Evolutionary conservation across 2,329 filamentous ascomycete genomes (phyloP), one percentile per base, ranked within the genome.

Genomic region (Fusarium sp.): DNA sequence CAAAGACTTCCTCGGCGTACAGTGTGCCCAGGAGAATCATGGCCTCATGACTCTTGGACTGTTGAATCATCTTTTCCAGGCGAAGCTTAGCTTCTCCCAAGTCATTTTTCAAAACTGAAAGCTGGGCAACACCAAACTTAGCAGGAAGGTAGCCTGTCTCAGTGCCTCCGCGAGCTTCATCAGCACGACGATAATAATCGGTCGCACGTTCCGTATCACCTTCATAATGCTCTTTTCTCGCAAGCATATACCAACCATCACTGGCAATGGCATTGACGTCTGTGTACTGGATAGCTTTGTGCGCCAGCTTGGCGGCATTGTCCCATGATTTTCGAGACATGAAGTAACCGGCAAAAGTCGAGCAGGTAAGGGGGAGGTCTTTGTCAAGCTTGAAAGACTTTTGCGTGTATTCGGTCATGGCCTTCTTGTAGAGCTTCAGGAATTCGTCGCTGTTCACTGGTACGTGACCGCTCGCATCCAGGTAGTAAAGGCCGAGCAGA

Each of bases 211-310:
- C 87, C 11, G 89, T 83, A 64, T 98, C 91, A 45, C 92, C 92
- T 64, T 90, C 89, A 74, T 94, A 94, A 79, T 99, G 96, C 71
- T 95, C 94, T 80, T 97, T 98, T 68, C 95, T 89, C 33, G 94
- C 96, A 44, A 98, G 89, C 13, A 98, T 84, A 82, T 98, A 99
- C 95, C 95, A 98, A 39, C 96, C 97, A 79, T 99, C 97, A 82
- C 95, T 97, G 29, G 95, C 95, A 80, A 98, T 94, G 7, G 95
- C 94, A 80, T 97, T 97, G 75, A 98, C 94, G 79, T 99, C 96
- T 5, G 96, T 98, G 77, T 94, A 92, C 78, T 98, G 94, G 70
- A 99, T 98, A 11, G 96, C 95, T 80, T 96, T 96, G 80, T 95
- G 93, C 12, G 95, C 94, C 22, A 99, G 87, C 25, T 91, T 91